These are phyloP conservation scores for Phylloporus scabripes DNA, from an alignment of 768 basidiomycete species.

Conservation along the genomic window DNA sequence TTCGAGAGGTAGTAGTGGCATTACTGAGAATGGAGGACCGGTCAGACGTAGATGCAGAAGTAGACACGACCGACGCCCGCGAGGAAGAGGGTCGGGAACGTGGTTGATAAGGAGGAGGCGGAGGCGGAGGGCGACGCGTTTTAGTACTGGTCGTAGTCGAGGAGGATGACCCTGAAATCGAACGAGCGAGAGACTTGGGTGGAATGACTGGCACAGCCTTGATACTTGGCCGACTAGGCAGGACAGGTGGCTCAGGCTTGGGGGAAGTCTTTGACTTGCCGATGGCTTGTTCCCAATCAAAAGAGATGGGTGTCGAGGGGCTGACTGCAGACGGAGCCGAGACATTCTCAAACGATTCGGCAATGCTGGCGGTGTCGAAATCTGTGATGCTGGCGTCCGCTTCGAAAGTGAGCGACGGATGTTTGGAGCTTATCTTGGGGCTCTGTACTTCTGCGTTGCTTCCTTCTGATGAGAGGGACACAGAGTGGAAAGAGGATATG, in stretches of 20 bases:
- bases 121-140: conserved; percentile 36
- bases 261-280: conserved; percentile 28
- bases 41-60: conserved; percentile 47
- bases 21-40: conserved; percentile 57
- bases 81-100: conserved; percentile 31
- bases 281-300: conserved; percentile 49
- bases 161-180: conserved; percentile 33
- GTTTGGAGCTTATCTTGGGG: conserved; percentile 24
- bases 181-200: conserved; percentile 29
- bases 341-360: conserved; percentile 69
- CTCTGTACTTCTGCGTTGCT: conserved; percentile 22
- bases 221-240: conserved; percentile 42
- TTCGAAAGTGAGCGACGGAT: conserved; percentile 46
- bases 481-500: conserved; percentile 78
- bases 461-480: conserved; percentile 69
- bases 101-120: conserved; percentile 25
- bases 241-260: conserved; percentile 37
- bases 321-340: conserved; percentile 50
- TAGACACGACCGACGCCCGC: conserved; percentile 34
- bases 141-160: conserved; percentile 34
- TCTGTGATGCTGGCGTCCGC: conserved; percentile 34
- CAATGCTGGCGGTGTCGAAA: conserved; percentile 51
- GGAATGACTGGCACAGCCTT: conserved; percentile 17
- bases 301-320: conserved; percentile 42
- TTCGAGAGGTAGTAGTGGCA: conserved; percentile 36